Base-by-base conservation (phyloP, 345 rosid genomes). In the Erodium maritimum region DNA sequence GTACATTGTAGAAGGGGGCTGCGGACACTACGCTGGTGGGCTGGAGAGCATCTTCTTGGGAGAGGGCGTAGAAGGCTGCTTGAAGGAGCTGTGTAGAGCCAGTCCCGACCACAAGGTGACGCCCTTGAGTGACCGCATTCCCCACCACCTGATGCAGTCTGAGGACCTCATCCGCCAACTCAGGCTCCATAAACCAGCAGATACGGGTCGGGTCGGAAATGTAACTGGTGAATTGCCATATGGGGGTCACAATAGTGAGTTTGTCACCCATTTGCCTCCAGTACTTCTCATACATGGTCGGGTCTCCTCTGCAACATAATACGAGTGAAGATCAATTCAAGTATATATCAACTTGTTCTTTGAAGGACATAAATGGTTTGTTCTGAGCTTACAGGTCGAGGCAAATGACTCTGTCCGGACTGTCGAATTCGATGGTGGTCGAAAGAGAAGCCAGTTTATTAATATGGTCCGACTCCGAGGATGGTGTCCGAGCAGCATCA, bases 111-210 rank as follows among this genome's bases (percentile, higher is more conserved):
- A 91, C 86, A 52, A 88, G 81, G 67, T 78, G 61, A 5, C 80
- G 81, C 37, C 69, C 82, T 50, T 76, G 66, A 0, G 98, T 86
- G 61, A 80, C 75, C 2, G 96, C 96, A 70, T 91, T 90, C 5
- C 93, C 96, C 8, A 91, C 98, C 20, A 84, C 59, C 19, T 57
- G 65, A 60, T 91, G 98, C 21, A 91, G 71, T 65, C 90, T 73
- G 14, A 74, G 65, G 19, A 91, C 72, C 73, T 91, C 79, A 42
- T 68, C 65, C 1, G 80, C 80, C 61, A 91, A 80, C 42, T 82
- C 83, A 10, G 90, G 89, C 61, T 86, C 96, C 70, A 91, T 69
- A 69, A 88, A 91, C 98, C 96, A 91, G 82, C 98, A 91, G 4
- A 81, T 68, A 58, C 77, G 76, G 20, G 64, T 62, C 19, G 69